Conservation (phyloP, 169 alveolate species). For the Babesia sp. region DNA sequence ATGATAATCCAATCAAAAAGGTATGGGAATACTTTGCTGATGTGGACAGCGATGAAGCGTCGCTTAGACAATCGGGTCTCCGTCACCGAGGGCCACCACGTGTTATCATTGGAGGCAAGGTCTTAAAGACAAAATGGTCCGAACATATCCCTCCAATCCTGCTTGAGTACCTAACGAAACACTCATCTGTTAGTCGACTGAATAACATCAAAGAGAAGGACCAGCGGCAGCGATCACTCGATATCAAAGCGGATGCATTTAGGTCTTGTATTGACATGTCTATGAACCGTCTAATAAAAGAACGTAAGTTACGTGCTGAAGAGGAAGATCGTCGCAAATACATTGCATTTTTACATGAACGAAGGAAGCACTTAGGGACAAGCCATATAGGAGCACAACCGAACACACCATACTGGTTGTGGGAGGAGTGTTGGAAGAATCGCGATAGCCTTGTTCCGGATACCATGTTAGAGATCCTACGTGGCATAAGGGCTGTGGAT, state of each 20-base stretch:
- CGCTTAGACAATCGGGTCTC: background rate
- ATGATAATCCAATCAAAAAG: background rate
- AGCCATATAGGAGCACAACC: constrained; percentile 14
- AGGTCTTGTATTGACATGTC: background rate
- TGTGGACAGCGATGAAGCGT: background rate
- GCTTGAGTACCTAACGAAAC: background rate
- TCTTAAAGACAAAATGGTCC: constrained; percentile 17
- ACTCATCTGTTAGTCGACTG: background rate
- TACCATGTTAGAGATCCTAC: constrained; percentile 28
- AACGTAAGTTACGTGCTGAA: background rate
- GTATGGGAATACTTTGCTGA: background rate
- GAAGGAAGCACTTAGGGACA: constrained; percentile 2
- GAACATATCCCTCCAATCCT: constrained; percentile 14
- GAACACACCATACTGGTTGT: constrained; percentile 58
- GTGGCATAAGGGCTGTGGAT: constrained; percentile 26
- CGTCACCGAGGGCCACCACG: background rate
- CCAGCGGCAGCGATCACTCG: constrained; percentile 3
- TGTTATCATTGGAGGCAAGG: constrained; percentile 9
- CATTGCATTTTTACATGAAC: constrained; percentile 20
- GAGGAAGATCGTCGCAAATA: constrained; percentile 25
- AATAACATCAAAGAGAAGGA: background rate
- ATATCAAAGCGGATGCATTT: constrained; percentile 18
- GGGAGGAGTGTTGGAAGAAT: constrained; percentile 56
- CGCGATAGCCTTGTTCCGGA: constrained; percentile 23
- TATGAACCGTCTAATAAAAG: constrained; percentile 2